Evolutionary conservation across 805 yeast genomes (phyloP), one percentile per base, ranked within the genome.

Genomic region (Lipomyces yamadae): DNA sequence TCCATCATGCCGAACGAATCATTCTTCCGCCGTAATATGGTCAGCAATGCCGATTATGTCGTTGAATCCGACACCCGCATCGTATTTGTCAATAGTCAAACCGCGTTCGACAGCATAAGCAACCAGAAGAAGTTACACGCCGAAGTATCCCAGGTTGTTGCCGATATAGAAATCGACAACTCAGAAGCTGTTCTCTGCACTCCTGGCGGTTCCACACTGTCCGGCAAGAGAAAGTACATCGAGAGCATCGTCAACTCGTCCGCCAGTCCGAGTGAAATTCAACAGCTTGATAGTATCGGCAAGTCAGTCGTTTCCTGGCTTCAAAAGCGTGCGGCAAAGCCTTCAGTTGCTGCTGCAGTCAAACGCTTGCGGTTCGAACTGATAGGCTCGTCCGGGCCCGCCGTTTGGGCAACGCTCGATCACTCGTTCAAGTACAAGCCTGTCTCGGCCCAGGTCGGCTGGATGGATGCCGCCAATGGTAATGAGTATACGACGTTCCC

Each of bases 321-420:
- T 32, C 34, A 37, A 11, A 39, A 56, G 30, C 53, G 60, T 50
- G n/a, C 32, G 15, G 71, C 71, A 13, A 39, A 60, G 55, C 71
- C 71, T 4, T 58, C 67, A 1, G 62, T 66, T 3, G 35, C 56
- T 2, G 56, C 63, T 54, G 63, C 58, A 15, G 59, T 62, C 8
- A 63, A 61, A 32, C 71, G 71, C 4, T 62, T 54, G 18, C 63
- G 71, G 4, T 65, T 60, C 30, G 70, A 68, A 45, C 68, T 55
- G 50, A 56, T 68, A 32, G 71, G 70, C 15, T 35, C 70, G 10
- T 48, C 53, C 7, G 67, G 66, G 8, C 30, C 68, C 2, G 67
- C 68, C 11, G 72, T 78, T 7, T 79, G 81, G 80, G 83, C 82
- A 2, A 67, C 77, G 2, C 71, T 81, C 15, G 83, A 81, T 65